Conservation (phyloP, 768 basidiomycete genomes). For the Podaxis carcinomalis region DNA sequence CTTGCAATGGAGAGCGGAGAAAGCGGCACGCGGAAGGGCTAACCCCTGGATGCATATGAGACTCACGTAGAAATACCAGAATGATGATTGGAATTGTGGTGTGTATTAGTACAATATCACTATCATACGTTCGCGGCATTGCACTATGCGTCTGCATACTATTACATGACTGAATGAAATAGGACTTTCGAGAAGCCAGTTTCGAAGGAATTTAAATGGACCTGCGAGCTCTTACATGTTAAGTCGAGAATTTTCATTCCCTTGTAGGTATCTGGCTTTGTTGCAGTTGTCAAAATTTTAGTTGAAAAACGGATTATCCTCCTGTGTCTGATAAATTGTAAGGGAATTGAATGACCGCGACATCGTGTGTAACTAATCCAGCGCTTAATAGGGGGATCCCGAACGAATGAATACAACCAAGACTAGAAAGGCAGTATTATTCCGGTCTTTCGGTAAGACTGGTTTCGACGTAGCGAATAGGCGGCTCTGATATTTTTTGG, state of each 20-base stretch:
- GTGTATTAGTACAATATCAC: neutral
- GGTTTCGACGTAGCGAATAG: neutral
- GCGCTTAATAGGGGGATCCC: neutral
- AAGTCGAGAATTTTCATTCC: too few species aligned
- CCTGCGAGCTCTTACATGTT: too few species aligned
- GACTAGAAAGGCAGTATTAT: slow-evolving; percentile 9
- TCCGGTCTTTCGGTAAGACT: neutral
- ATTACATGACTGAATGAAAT: neutral
- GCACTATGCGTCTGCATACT: neutral
- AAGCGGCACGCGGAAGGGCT: neutral
- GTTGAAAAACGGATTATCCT: neutral
- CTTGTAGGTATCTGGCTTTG: too few species aligned
- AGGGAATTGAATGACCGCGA: neutral
- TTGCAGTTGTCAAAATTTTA: neutral
- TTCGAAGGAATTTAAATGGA: too few species aligned
- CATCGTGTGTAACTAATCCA: neutral
- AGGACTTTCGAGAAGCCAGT: too few species aligned
- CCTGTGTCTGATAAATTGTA: neutral
- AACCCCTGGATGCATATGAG: neutral
- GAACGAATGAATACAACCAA: neutral
- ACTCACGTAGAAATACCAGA: neutral
- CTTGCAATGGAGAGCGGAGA: slow-evolving; percentile 9
- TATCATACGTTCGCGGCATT: neutral
- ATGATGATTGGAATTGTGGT: neutral
- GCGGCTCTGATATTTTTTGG: neutral